Base-by-base conservation (phyloP, 257 asterid genomes). In the Salvia rosmarinus region DNA sequence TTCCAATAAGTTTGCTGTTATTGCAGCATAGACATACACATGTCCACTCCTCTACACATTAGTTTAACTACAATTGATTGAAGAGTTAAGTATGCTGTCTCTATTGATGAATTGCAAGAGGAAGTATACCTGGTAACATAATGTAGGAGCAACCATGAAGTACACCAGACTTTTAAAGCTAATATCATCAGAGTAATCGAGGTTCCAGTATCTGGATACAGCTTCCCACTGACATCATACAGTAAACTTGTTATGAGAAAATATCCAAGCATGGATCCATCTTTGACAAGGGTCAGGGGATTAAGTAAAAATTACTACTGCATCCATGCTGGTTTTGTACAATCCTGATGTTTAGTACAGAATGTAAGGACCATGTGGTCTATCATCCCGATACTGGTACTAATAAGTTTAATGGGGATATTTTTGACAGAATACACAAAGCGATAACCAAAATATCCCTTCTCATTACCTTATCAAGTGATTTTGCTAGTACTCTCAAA, bases 121-220 rank as follows among this genome's bases (percentile, higher is more conserved):
- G 34, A 20, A 44, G 44, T 51, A 67, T 84, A 95, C 99, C 97
- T 95, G 99, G 82, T 91, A 95, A 80, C 99, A 95, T 63, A 95
- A 76, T 19, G 99, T 95, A 44, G 99, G 99, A 77, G 99, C 97
- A 75, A 89, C 84, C 94, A 91, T 82, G 84, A 95, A 91, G 85
- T 95, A 95, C 46, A 47, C 89, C 79, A 95, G 78, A 84, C 95
- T 86, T 88, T 83, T 83, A 83, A 95, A 85, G 80, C 79, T 83
- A 39, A 88, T 87, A 78, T 82, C 84, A 58, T 84, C 83, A 10
- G 86, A 78, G 82, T 78, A 83, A 71, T 82, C 93, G 77, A 80
- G 69, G 81, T 80, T 79, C 82, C 86, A 82, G 76, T 81, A 82
- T 65, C 75, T 79, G 70, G 93, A 86, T 49, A 78, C 68, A 34